Conservation (phyloP, 805 yeast genomes). For the Pichia exigua region DNA sequence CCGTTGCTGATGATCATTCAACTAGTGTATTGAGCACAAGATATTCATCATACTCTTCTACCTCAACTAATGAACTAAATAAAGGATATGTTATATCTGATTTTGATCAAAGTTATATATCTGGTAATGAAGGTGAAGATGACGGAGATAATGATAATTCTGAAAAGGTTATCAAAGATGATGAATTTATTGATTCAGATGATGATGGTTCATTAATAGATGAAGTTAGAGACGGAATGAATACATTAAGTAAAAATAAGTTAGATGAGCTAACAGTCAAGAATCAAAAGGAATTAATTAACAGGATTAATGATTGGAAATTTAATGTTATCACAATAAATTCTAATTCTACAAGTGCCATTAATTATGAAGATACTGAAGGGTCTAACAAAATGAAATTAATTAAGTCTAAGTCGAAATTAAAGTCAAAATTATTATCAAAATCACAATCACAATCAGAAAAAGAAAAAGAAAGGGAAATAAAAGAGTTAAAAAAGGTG, state of each 20-base stretch:
- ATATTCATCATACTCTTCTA: not conserved
- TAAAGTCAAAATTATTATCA: not conserved
- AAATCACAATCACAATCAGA: not conserved
- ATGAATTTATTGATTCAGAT: conserved; percentile 23
- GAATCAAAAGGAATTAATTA: conserved; percentile 2
- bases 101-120: conserved; percentile 8
- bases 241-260: not conserved
- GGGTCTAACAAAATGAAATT: not conserved
- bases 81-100: conserved; percentile 16
- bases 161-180: conserved; percentile 20
- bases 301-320: conserved; percentile 6
- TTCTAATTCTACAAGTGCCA: not conserved
- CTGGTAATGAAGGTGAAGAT: not conserved
- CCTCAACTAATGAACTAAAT: not conserved
- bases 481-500: not conserved
- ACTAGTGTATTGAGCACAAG: conserved; percentile 6
- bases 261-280: not conserved
- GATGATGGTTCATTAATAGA: conserved; percentile 8
- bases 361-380: not conserved
- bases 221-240: not conserved
- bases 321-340: not conserved
- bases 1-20: not conserved
- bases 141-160: not conserved
- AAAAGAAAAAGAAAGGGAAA: not conserved
- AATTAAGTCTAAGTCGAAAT: not conserved